Conservation (phyloP, 1,284 basidiomycete species). For the Fomitopsis pinicola region DNA sequence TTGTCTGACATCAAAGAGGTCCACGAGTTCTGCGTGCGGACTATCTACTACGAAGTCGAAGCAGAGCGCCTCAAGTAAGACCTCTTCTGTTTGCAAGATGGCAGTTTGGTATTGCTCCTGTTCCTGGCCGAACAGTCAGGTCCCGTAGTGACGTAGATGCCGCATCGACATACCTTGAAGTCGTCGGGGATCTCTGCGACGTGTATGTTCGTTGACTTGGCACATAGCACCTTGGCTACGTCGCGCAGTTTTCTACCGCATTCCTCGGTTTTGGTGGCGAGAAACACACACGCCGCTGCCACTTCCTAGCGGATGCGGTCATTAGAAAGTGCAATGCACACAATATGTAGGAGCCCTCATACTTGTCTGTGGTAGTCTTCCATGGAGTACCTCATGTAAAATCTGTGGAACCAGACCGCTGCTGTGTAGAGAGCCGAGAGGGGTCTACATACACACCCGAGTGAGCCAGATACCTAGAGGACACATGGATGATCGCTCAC, state of each 20-base stretch:
- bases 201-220: constrained; percentile 60
- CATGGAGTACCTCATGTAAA: constrained; percentile 92
- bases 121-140: constrained; percentile 41
- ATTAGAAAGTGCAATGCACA: constrained; percentile 1
- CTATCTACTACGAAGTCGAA: constrained; percentile 87
- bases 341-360: constrained; percentile 11
- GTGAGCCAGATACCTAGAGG: constrained; percentile 10
- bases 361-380: constrained; percentile 80
- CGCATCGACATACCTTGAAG: constrained; percentile 44
- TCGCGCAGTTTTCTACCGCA: constrained; percentile 83
- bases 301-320: constrained; percentile 57
- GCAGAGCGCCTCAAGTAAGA: constrained; percentile 82
- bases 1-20: constrained; percentile 54
- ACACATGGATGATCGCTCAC: constrained; percentile 39
- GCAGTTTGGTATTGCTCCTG: constrained; percentile 69
- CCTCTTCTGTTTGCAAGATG: constrained; percentile 80
- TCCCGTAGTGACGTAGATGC: background rate
- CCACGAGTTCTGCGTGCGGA: constrained; percentile 74
- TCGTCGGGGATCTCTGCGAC: constrained; percentile 53
- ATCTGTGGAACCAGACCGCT: constrained; percentile 89
- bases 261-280: constrained; percentile 90
- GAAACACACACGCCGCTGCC: constrained; percentile 85
- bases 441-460: constrained; percentile 42
- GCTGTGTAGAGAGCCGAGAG: constrained; percentile 79
- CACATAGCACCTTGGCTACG: constrained; percentile 73